A percentile compares a stretch with the other conserved stretches of the same genome.
Evolutionary conservation across 1,284 basidiomycete genomes (phyloP).

Genomic region (Coniferiporia sulphurascens): DNA sequence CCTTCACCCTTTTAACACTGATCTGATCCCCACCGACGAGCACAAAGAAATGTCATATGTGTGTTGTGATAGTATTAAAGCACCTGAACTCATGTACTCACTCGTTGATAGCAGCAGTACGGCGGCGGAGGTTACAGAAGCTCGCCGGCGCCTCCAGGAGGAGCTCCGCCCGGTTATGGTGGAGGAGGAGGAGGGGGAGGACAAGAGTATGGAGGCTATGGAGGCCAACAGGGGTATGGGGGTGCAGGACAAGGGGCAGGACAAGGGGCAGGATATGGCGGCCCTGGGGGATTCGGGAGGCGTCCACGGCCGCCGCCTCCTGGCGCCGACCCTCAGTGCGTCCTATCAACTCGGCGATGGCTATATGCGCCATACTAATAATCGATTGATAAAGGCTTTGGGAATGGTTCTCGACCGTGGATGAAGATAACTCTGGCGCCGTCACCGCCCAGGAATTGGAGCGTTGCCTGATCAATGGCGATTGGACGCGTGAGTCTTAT

Average conservation of each 20-base stretch:
- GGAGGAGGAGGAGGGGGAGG: conserved; percentile 21
- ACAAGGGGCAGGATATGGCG: conserved; percentile 28
- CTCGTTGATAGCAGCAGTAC: not conserved
- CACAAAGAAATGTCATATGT: conserved; percentile 2
- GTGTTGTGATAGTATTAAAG: conserved; percentile 2
- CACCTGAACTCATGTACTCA: not conserved
- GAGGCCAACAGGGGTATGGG: conserved; percentile 14
- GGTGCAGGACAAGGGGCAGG: too few species aligned
- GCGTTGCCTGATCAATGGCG: conserved; percentile 71
- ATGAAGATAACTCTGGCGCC: conserved; percentile 60
- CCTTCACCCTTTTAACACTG: not conserved
- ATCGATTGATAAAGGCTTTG: conserved; percentile 46
- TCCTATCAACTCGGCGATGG: conserved; percentile 16
- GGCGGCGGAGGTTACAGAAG: conserved; percentile 7
- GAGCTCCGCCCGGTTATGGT: conserved; percentile 6
- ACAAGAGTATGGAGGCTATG: conserved; percentile 23
- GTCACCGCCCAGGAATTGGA: conserved; percentile 66
- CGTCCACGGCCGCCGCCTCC: conserved; percentile 44
- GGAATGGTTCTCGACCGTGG: conserved; percentile 69
- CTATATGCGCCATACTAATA: conserved; percentile 9
- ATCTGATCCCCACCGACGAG: not conserved
- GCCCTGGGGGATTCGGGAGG: conserved; percentile 37
- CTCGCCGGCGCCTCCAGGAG: conserved; percentile 2
- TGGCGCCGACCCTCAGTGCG: conserved; percentile 68
- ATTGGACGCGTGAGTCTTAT: conserved; percentile 63